Conservation (phyloP, 1,139 yeast genomes). For the Pichia sp. region DNA sequence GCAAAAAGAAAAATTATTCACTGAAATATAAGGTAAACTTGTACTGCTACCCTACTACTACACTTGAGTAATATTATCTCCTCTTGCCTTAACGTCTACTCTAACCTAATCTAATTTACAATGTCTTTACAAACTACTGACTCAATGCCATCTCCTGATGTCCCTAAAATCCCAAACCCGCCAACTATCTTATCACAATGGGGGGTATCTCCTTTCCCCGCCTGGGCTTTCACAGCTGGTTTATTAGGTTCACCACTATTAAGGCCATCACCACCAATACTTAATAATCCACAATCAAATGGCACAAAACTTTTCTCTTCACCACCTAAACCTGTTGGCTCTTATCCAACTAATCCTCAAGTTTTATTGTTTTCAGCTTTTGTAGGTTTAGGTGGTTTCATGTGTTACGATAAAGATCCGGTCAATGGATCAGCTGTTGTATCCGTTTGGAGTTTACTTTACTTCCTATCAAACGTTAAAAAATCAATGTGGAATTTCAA, state of each 20-base stretch:
- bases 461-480: conserved; percentile 66
- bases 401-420: conserved; percentile 73
- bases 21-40: too few relatives aligned
- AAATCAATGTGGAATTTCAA: conserved; percentile 44
- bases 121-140: conserved; percentile 1
- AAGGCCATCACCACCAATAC: conserved; percentile 22
- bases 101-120: too few relatives aligned
- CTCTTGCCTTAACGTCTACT: background rate
- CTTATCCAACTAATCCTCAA: conserved; percentile 38
- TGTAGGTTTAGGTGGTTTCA: conserved; percentile 71
- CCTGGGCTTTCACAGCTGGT: conserved; percentile 39
- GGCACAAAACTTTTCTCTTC: background rate
- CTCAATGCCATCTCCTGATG: background rate
- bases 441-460: conserved; percentile 80
- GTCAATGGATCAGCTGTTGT: conserved; percentile 83
- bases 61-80: too few relatives aligned
- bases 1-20: too few relatives aligned
- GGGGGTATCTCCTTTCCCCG: conserved; percentile 44
- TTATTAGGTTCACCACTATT: conserved; percentile 40
- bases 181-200: conserved; percentile 4
- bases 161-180: background rate
- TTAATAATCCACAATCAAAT: conserved; percentile 10
- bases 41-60: too few relatives aligned
- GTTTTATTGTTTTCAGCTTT: conserved; percentile 61
- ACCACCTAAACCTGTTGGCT: conserved; percentile 1